Conservation (phyloP, 108 stramenopile genomes). For the Parmales sp. region DNA sequence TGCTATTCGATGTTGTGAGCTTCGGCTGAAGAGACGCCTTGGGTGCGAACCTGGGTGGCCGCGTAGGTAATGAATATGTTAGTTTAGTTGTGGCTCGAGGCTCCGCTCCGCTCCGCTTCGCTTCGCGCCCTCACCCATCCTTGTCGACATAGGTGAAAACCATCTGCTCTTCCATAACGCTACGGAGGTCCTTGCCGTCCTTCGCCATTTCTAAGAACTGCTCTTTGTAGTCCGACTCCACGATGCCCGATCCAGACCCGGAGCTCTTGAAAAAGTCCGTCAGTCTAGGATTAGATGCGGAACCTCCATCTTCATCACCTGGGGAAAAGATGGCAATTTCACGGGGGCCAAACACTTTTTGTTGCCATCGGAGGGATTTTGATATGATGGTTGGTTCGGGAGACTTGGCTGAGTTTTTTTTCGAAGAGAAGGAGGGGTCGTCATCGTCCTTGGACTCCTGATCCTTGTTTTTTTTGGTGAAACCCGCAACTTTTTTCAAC, state of each 20-base stretch:
- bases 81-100: too few relatives aligned
- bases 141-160: constrained; percentile 9
- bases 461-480: too few relatives aligned
- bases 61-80: too few relatives aligned
- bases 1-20: background rate
- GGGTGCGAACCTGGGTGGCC: background rate
- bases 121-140: background rate
- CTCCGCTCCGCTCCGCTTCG: too few relatives aligned
- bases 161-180: background rate
- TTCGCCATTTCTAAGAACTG: background rate
- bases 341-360: constrained; percentile 1
- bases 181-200: background rate
- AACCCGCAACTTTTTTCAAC: too few relatives aligned
- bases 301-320: background rate
- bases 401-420: too few relatives aligned
- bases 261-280: too few relatives aligned
- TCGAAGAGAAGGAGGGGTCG: too few relatives aligned
- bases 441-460: too few relatives aligned
- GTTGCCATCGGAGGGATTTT: too few relatives aligned
- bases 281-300: background rate
- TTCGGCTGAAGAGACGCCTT: background rate
- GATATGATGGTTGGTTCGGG: too few relatives aligned
- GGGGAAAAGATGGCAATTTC: constrained; percentile 2
- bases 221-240: background rate
- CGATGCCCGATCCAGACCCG: too few relatives aligned